Evolutionary conservation across 1,284 basidiomycete genomes (phyloP).

Genomic region (Thecaphora thlaspeos): DNA sequence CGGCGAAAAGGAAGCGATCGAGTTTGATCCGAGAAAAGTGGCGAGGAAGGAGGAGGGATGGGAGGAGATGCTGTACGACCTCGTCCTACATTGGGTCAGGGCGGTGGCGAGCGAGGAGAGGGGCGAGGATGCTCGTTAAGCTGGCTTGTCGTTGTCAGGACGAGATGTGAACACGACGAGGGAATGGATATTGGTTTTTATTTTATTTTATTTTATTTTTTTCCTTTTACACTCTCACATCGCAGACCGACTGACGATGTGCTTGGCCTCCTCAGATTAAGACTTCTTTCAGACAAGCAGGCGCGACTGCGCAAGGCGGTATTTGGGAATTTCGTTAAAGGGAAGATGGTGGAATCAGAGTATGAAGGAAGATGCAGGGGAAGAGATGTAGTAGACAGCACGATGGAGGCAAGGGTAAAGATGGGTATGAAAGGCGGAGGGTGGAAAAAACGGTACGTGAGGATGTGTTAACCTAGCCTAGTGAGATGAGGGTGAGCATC

Average conservation of each 20-base stretch:
- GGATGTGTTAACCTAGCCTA: too few relatives aligned
- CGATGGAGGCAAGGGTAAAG: not conserved
- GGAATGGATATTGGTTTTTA: too few relatives aligned
- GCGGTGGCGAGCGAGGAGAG: conserved; percentile 62
- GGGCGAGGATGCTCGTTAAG: not conserved
- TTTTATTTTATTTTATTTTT: too few relatives aligned
- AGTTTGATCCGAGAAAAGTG: conserved; percentile 71
- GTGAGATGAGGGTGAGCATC: too few relatives aligned
- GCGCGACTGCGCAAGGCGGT: not conserved
- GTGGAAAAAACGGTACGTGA: not conserved
- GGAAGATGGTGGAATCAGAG: too few relatives aligned
- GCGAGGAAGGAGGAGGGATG: conserved; percentile 74
- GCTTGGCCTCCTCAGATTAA: too few relatives aligned
- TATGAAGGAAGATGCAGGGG: too few relatives aligned
- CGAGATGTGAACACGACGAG: too few relatives aligned
- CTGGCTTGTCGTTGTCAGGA: too few relatives aligned
- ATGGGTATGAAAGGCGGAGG: not conserved
- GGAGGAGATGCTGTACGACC: conserved; percentile 72
- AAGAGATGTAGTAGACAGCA: not conserved
- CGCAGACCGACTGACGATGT: too few relatives aligned
- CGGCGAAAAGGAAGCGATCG: conserved; percentile 4
- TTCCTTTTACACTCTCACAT: too few relatives aligned
- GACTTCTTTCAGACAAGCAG: not conserved
- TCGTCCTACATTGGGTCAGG: conserved; percentile 68
- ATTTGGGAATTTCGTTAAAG: not conserved